Conservation (phyloP, 345 rosid species). For the Schrenkiella parvula region DNA sequence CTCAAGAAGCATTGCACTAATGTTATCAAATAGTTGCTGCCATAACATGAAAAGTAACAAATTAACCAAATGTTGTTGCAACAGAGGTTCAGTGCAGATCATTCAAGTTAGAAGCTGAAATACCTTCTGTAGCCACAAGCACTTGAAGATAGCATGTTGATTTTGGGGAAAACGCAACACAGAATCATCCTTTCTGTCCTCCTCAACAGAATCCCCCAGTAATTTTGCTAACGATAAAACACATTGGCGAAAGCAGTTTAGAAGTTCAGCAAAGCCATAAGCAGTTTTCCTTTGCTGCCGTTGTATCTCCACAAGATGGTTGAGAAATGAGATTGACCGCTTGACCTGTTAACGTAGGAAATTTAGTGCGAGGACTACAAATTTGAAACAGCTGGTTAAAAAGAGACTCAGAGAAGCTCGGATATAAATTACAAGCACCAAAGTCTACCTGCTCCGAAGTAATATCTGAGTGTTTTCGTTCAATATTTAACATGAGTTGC, state of each 20-base stretch:
- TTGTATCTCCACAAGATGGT: constrained; percentile 75
- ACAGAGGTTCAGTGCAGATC: constrained; percentile 6
- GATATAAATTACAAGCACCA: constrained; percentile 1
- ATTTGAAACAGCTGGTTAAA: constrained; percentile 9
- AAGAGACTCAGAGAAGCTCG: not conserved
- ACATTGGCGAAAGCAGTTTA: constrained; percentile 43
- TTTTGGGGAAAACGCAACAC: constrained; percentile 46
- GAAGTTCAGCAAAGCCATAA: constrained; percentile 50
- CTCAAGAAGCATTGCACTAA: constrained; percentile 49
- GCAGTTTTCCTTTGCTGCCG: constrained; percentile 64
- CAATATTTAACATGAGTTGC: constrained; percentile 56
- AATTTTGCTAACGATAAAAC: constrained; percentile 41
- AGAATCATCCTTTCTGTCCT: constrained; percentile 20
- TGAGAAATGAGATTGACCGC: constrained; percentile 67
- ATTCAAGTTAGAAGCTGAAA: constrained; percentile 13
- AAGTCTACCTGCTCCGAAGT: constrained; percentile 67
- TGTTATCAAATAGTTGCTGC: constrained; percentile 77
- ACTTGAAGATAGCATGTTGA: constrained; percentile 46
- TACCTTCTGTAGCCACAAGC: constrained; percentile 91
- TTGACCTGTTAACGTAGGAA: constrained; percentile 46
- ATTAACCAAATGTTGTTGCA: constrained; percentile 17
- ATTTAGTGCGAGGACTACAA: constrained; percentile 13
- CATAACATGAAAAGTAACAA: constrained; percentile 21
- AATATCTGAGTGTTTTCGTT: constrained; percentile 69
- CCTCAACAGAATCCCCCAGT: constrained; percentile 30